Evolutionary conservation across 345 rosid genomes (phyloP), one percentile per base, ranked within the genome.

Genomic region (Aquilaria malaccensis): DNA sequence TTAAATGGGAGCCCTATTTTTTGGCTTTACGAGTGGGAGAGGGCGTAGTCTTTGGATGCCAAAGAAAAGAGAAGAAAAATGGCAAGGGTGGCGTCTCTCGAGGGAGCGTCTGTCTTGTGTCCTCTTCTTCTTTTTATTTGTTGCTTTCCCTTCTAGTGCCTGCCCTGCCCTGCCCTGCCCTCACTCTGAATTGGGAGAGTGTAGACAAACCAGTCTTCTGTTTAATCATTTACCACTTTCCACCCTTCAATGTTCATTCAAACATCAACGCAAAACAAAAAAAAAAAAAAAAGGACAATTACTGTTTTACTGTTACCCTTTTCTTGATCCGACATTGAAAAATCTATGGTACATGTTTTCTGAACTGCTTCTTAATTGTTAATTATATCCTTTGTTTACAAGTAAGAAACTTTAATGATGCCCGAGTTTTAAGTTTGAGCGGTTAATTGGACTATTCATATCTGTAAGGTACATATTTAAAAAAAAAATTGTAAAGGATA

Each of bases 91-190:
- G 60, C 63, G 52, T 60, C 68, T 74, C 70, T 83, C 82, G 83
- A 74, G 83, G 89, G 84, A 81, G 89, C 84, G 81, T 70, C 22
- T 33, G 57, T 68, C 50, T 62, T 10, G 32, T 69, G 71, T 74
- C 76, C 55, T 67, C 13, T 58, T 76, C 67, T 55, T 62, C 66
- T 79, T 75, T 22, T 22, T 79, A 59, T 59, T 50, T 45, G 45
- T 65, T 7, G 2, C 56, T 49, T 32, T 55, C 22, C 51, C 73
- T 73, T 75, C 61, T 67, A 65, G 82, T 80, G 80, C 61, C 53
- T 69, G 77, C 55, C 41, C 65, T 72, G 73, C 55, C 41, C 65
- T 72, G 73, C 22, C 22, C 74, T 63, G 74, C 64, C 77, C 70
- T 22, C 22, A 22, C 22, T 22, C 22, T 22, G 22, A 50, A 70